Conservation (phyloP, 2,329 filamentous ascomycete species). For the Diaporthe sp. region DNA sequence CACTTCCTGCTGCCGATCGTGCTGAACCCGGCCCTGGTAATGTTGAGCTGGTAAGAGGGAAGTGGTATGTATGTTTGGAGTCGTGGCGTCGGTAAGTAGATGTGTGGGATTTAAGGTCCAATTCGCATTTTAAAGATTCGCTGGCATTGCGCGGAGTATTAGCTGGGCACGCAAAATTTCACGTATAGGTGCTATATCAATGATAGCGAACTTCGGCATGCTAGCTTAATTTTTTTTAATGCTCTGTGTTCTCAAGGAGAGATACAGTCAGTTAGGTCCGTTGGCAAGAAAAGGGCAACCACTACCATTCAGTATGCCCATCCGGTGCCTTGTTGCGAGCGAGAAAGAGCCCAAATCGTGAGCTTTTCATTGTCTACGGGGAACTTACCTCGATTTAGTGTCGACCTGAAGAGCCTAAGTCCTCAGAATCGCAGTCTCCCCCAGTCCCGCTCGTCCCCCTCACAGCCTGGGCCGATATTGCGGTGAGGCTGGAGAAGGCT, state of each 20-base stretch:
- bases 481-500: conserved; percentile 2
- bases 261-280: not conserved
- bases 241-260: not conserved
- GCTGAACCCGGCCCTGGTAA: conserved; percentile 75
- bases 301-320: not conserved
- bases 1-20: conserved; percentile 72
- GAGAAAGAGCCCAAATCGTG: not conserved
- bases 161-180: not conserved
- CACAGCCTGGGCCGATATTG: not conserved
- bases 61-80: not conserved
- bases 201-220: not conserved
- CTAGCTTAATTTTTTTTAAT: no score
- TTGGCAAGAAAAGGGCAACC: not conserved
- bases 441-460: no score
- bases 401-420: not conserved
- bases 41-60: conserved; percentile 68
- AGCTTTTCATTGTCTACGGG: not conserved
- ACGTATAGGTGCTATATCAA: not conserved
- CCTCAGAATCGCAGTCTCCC: not conserved
- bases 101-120: not conserved
- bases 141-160: not conserved
- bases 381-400: not conserved
- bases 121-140: no score
- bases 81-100: not conserved
- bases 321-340: not conserved